phyloP scores from a whole-genome alignment of 2,329 filamentous ascomycete species.

The Aspergillus neotritici region DNA sequence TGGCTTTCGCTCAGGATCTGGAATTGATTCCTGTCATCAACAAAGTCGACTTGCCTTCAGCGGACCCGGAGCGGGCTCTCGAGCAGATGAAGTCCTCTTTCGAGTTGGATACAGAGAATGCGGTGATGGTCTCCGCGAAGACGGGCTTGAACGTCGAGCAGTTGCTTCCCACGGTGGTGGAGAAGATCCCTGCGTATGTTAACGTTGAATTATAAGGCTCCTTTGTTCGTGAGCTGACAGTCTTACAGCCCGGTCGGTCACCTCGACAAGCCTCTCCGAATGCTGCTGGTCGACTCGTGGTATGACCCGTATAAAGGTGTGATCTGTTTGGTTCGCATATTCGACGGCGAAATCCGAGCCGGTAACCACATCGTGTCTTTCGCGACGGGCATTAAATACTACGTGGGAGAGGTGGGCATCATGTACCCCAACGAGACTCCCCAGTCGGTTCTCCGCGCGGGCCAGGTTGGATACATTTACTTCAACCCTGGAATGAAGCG shows the following conservation, averaged over 20 bases:
- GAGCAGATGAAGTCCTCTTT: conserved; percentile 82
- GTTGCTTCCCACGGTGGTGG: conserved; percentile 79
- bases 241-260: conserved; percentile 61
- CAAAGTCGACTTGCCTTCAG: conserved; percentile 88
- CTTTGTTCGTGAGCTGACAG: neutral
- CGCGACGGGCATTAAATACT: conserved; percentile 83
- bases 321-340: conserved; percentile 81
- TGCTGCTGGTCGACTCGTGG: conserved; percentile 95
- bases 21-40: conserved; percentile 88
- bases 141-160: conserved; percentile 80
- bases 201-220: neutral
- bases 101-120: conserved; percentile 73
- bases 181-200: conserved; percentile 66
- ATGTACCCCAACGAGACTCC: conserved; percentile 86
- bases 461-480: conserved; percentile 92
- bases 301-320: conserved; percentile 96
- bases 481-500: conserved; percentile 99
- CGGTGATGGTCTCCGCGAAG: conserved; percentile 81
- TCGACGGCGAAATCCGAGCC: conserved; percentile 75
- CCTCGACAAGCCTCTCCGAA: conserved; percentile 63
- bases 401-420: conserved; percentile 92
- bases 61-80: conserved; percentile 78
- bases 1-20: conserved; percentile 88
- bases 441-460: conserved; percentile 73
- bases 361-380: conserved; percentile 85